Conservation (phyloP, 176 grass and related monocot species). For the Pontederia crassipes region DNA sequence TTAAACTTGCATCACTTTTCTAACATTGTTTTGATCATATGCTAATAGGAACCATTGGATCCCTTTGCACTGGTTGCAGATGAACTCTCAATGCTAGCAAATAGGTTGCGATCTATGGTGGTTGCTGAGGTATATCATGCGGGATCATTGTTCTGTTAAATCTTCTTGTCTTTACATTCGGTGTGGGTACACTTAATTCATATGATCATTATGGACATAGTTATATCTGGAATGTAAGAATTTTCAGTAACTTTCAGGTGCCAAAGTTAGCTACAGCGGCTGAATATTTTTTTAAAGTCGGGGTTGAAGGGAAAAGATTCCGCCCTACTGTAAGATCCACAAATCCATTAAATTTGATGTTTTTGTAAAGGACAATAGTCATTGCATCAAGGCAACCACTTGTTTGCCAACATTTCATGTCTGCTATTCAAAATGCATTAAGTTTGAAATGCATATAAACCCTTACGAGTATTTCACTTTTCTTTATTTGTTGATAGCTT, state of each 20-base stretch:
- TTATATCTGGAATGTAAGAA: neutral
- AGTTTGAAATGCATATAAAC: neutral
- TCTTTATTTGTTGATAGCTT: conserved; percentile 1
- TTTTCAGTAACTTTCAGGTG: conserved; percentile 36
- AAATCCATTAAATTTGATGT: neutral
- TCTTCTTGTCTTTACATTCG: neutral
- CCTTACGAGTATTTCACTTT: neutral
- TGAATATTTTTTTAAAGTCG: conserved; percentile 84
- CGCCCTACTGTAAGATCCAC: conserved; percentile 67
- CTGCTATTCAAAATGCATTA: too few relatives aligned
- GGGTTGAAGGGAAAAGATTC: conserved; percentile 91
- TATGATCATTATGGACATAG: neutral
- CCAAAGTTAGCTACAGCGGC: conserved; percentile 91
- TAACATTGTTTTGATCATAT: neutral
- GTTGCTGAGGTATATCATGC: conserved; percentile 49
- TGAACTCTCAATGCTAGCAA: conserved; percentile 72
- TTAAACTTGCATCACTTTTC: neutral
- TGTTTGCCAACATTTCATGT: too few relatives aligned
- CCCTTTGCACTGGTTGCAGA: conserved; percentile 86
- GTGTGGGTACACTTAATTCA: neutral
- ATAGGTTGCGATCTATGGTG: conserved; percentile 79
- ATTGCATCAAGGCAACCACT: neutral
- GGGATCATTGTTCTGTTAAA: conserved; percentile 2
- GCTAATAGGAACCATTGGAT: conserved; percentile 41
- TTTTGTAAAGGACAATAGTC: neutral